A percentile compares a stretch with the other conserved stretches of the same genome.
Conservation (phyloP, 331 rosid genomes). For the Malus hybrid region DNA sequence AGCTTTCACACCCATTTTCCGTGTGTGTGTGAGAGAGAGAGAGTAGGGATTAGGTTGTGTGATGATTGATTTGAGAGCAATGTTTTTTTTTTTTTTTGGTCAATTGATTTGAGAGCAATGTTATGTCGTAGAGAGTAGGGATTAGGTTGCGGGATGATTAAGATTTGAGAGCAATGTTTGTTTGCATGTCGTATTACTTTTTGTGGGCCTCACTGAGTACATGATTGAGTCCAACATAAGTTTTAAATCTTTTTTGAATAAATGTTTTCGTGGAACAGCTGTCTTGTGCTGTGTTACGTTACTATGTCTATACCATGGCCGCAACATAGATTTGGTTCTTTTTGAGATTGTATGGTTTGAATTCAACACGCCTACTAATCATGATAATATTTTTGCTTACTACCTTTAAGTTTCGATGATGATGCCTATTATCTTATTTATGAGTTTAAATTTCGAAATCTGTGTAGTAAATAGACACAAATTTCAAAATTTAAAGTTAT, state of each 20-base stretch:
- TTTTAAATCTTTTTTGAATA: not conserved
- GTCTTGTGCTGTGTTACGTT: not conserved
- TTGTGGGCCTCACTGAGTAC: not conserved
- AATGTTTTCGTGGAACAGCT: not conserved
- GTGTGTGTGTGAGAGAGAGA: too few relatives aligned
- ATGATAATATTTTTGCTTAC: too few relatives aligned
- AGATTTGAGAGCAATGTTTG: not conserved
- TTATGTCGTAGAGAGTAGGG: not conserved
- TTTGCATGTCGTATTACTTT: not conserved
- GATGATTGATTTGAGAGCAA: not conserved
- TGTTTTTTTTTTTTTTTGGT: not conserved
- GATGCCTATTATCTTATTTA: too few relatives aligned
- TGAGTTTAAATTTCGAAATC: too few relatives aligned
- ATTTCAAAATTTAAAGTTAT: too few relatives aligned
- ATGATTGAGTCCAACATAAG: not conserved
- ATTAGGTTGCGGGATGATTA: not conserved
- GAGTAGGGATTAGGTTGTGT: not conserved
- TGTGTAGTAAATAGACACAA: too few relatives aligned
- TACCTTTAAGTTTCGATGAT: too few relatives aligned
- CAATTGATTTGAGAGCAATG: conserved; percentile 1
- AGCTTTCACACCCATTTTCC: not conserved
- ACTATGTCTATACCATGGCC: not conserved
- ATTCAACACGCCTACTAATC: not conserved
- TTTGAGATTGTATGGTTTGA: not conserved
- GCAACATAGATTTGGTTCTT: not conserved